Percentiles rank a stretch among this genome's conserved stretches.
Conservation (phyloP, 208 protist genomes). For the Leishmania arabica region DNA sequence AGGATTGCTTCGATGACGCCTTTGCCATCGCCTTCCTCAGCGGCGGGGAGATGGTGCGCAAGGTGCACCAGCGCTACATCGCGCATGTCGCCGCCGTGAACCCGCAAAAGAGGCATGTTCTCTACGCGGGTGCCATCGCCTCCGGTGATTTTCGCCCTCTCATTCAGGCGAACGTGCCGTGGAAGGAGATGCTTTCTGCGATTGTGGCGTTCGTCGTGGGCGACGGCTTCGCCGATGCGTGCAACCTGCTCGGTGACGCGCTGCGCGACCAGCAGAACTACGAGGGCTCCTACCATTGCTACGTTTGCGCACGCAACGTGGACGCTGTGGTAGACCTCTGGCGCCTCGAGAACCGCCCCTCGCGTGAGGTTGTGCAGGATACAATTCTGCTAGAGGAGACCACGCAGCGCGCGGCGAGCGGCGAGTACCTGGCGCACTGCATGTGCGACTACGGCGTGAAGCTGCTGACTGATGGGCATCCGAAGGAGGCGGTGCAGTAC, state of each 20-base stretch:
- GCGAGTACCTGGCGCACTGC: conserved; percentile 53
- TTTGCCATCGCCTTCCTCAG: conserved; percentile 75
- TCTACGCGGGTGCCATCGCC: conserved; percentile 70
- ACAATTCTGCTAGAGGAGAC: conserved; percentile 72
- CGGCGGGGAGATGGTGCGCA: conserved; percentile 56
- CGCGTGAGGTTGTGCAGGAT: conserved; percentile 55
- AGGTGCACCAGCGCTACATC: conserved; percentile 69
- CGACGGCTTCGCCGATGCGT: conserved; percentile 66
- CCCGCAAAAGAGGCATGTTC: conserved; percentile 63
- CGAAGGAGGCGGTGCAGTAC: conserved; percentile 47
- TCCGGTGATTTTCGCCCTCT: conserved; percentile 62
- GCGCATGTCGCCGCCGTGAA: conserved; percentile 33
- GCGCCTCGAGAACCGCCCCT: conserved; percentile 45
- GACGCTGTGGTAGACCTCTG: conserved; percentile 71
- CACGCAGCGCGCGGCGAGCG: conserved; percentile 43
- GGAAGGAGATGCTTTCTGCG: conserved; percentile 75
- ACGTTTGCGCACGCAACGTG: conserved; percentile 76
- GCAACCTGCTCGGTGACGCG: conserved; percentile 61
- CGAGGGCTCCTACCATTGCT: conserved; percentile 77
- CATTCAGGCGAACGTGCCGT: conserved; percentile 50
- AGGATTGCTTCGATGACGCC: conserved; percentile 70
- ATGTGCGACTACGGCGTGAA: conserved; percentile 58
- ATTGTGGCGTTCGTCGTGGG: conserved; percentile 68
- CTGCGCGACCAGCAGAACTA: conserved; percentile 50
- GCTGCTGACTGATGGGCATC: conserved; percentile 50